Percentiles rank a stretch among this genome's conserved stretches.
Evolutionary conservation across 176 grass and related monocot genomes (phyloP).

Genomic region (Panicum miliaceum): DNA sequence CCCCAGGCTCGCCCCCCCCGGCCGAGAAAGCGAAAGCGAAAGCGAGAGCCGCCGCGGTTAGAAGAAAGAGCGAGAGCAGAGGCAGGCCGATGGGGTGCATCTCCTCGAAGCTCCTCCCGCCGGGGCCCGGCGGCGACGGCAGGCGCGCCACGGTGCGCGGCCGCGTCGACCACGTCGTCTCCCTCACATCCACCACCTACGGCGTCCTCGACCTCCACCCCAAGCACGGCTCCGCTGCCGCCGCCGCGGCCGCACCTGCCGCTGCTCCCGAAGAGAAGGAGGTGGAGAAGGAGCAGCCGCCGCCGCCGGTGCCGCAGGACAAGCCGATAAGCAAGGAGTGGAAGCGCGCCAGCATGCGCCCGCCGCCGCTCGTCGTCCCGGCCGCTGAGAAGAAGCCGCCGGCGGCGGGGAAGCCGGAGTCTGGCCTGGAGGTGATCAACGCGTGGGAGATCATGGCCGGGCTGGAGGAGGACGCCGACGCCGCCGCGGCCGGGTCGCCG

Average conservation of each 20-base stretch:
- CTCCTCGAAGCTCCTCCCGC: constrained; percentile 78
- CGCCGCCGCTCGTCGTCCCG: constrained; percentile 53
- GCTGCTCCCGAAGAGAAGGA: not conserved
- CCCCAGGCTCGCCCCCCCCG: not conserved
- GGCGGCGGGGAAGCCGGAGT: constrained; percentile 38
- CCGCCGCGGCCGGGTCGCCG: constrained; percentile 50
- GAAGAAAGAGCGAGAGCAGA: not conserved
- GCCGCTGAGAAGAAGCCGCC: constrained; percentile 46
- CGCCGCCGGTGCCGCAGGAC: constrained; percentile 49
- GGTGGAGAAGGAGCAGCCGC: not conserved
- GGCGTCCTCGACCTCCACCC: constrained; percentile 77
- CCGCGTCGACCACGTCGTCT: constrained; percentile 76
- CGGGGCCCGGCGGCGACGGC: constrained; percentile 56
- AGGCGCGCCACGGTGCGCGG: constrained; percentile 48
- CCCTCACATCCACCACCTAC: constrained; percentile 93
- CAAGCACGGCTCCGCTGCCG: constrained; percentile 15
- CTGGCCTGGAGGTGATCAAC: constrained; percentile 84
- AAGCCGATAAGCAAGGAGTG: constrained; percentile 67
- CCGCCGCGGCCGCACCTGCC: not conserved
- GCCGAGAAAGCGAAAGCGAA: constrained; percentile 31
- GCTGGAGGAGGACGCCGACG: constrained; percentile 57
- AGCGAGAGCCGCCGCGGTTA: not conserved
- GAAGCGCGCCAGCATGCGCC: constrained; percentile 55
- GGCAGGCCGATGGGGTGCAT: constrained; percentile 78
- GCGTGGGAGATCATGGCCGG: constrained; percentile 93